These are phyloP conservation scores for Abelmoschus esculentus DNA, from an alignment of 345 rosid species.

Conservation along the genomic window DNA sequence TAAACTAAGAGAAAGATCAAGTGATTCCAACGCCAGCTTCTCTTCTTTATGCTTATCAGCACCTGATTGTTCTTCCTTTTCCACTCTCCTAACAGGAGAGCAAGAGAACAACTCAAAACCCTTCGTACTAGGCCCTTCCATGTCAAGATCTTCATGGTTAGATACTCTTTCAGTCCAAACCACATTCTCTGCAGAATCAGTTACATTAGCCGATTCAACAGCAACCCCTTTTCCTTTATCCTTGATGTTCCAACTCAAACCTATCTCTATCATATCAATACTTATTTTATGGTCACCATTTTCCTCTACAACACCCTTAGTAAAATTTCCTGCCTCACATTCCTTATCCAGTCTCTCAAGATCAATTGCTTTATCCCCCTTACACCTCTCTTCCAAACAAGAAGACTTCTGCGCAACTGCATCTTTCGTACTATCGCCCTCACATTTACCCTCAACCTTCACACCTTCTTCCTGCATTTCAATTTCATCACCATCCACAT, in stretches of 20 bases:
- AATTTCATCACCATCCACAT: slow-evolving; percentile 14
- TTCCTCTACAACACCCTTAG: slow-evolving; percentile 25
- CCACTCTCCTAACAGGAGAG: slow-evolving; percentile 57
- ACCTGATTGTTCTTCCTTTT: slow-evolving; percentile 40
- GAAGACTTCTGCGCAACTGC: slow-evolving; percentile 23
- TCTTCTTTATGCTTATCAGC: slow-evolving; percentile 47
- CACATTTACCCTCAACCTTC: slow-evolving; percentile 19
- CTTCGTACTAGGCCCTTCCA: slow-evolving; percentile 71
- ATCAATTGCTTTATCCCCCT: slow-evolving; percentile 31
- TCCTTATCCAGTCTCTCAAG: slow-evolving; percentile 33
- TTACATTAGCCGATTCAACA: slow-evolving; percentile 22
- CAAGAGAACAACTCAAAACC: slow-evolving; percentile 83
- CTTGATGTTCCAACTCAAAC: slow-evolving; percentile 27
- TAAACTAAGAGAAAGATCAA: slow-evolving; percentile 90
- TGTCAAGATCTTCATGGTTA: slow-evolving; percentile 41
- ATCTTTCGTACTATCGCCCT: slow-evolving; percentile 25
- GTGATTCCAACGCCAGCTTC: slow-evolving; percentile 58
- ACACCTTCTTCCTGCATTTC: slow-evolving; percentile 23
- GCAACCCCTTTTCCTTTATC: slow-evolving; percentile 69
- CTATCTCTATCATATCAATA: slow-evolving; percentile 22
- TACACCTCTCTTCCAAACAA: slow-evolving; percentile 23
- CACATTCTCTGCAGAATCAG: slow-evolving; percentile 34
- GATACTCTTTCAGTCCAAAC: slow-evolving; percentile 19
- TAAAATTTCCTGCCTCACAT: slow-evolving; percentile 24
- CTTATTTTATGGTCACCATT: slow-evolving; percentile 21